Percentiles rank a stretch among this genome's conserved stretches.
phyloP scores from a whole-genome alignment of 345 rosid species.

The Dipteronia dyeriana region DNA sequence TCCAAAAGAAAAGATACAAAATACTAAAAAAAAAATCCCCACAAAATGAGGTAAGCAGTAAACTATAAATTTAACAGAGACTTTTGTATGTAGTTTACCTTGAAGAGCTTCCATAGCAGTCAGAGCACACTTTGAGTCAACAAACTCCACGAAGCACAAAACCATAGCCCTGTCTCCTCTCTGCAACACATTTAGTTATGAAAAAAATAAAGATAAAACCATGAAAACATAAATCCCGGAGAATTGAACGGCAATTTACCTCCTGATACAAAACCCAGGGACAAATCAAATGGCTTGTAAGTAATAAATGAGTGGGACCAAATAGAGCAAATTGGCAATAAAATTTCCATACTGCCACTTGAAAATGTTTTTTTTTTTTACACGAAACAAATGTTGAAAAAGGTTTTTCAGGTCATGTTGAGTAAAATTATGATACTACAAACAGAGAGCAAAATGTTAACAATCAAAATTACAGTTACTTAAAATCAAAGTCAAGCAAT shows the following conservation, averaged over 20 bases:
- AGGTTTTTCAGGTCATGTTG: not conserved
- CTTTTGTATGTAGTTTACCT: conserved; percentile 34
- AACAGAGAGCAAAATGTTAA: not conserved
- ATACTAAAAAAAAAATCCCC: not conserved
- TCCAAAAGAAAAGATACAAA: not conserved
- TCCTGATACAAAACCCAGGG: not conserved
- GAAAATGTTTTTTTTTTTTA: too few relatives aligned
- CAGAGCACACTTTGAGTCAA: conserved; percentile 46
- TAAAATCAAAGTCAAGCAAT: conserved; percentile 1
- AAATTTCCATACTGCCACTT: not conserved
- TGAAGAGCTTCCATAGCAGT: conserved; percentile 66
- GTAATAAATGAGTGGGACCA: not conserved
- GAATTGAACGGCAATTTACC: not conserved
- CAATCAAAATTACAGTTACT: not conserved
- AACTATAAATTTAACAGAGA: conserved; percentile 2
- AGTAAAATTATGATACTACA: not conserved
- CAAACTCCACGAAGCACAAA: conserved; percentile 60
- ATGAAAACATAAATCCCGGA: conserved; percentile 3
- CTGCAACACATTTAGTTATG: conserved; percentile 32
- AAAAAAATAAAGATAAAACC: not conserved
- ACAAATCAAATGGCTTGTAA: conserved; percentile 1
- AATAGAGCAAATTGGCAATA: not conserved
- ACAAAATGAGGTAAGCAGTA: not conserved
- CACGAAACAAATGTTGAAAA: not conserved
- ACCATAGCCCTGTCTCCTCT: conserved; percentile 52